phyloP scores from a whole-genome alignment of 1,139 yeast genomes.

The Suhomyces bolitotheri region DNA sequence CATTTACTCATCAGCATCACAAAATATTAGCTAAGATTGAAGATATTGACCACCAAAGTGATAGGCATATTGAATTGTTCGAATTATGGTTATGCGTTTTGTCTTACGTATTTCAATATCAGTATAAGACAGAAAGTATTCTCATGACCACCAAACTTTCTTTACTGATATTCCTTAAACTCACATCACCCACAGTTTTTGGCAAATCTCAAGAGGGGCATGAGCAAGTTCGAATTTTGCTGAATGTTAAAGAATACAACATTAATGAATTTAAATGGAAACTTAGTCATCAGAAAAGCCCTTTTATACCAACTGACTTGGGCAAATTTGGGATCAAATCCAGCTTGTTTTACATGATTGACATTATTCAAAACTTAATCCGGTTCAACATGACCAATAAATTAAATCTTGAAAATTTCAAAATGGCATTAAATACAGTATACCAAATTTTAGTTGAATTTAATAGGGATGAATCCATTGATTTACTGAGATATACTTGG shows the following conservation, averaged over 20 bases:
- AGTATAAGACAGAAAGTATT: slow-evolving; percentile 28
- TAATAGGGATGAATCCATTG: slow-evolving; percentile 8
- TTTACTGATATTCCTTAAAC: slow-evolving; percentile 24
- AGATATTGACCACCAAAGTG: slow-evolving; percentile 18
- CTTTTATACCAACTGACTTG: slow-evolving; percentile 32
- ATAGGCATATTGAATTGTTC: slow-evolving; percentile 24
- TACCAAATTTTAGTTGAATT: slow-evolving; percentile 24
- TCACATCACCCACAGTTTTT: slow-evolving; percentile 22
- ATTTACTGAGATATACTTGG: slow-evolving; percentile 28
- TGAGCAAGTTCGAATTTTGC: slow-evolving; percentile 9
- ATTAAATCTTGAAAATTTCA: slow-evolving; percentile 32
- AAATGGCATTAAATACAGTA: slow-evolving; percentile 25
- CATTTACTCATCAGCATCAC: slow-evolving; percentile 22
- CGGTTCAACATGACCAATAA: slow-evolving; percentile 43
- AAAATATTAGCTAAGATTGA: slow-evolving; percentile 18
- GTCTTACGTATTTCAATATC: slow-evolving; percentile 42
- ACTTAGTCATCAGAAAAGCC: slow-evolving; percentile 41
- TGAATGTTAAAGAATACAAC: slow-evolving; percentile 20
- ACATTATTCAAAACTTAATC: slow-evolving; percentile 36
- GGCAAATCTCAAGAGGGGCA: slow-evolving; percentile 5
- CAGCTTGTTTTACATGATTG: slow-evolving; percentile 38
- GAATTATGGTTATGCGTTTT: slow-evolving; percentile 40
- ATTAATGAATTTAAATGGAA: slow-evolving; percentile 46
- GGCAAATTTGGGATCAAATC: slow-evolving; percentile 30
- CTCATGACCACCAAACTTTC: slow-evolving; percentile 27